Evolutionary conservation across 768 basidiomycete species (phyloP), one percentile per base, ranked within the genome.

Genomic region (Leccinellum rugosiceps): DNA sequence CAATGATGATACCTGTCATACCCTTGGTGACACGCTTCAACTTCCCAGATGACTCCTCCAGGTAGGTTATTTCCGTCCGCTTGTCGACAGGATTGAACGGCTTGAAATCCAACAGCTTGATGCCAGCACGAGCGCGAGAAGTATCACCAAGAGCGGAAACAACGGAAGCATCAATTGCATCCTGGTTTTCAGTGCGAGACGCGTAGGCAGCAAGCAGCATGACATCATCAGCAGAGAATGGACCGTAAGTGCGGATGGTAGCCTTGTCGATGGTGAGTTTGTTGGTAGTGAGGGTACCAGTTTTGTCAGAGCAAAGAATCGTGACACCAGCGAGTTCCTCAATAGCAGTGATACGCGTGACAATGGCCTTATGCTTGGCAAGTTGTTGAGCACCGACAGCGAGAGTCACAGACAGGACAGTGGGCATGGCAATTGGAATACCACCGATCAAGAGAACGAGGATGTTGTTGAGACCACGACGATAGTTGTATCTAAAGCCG

Each of bases 361-460:
- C 96, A 64, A 97, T 98, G 63, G 96, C 96, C 83, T 98, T 97
- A 84, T 98, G 92, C 81, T 95, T 95, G 68, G 96, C 95, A 63
- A 98, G 87, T 72, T 98, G 96, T 77, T 97, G 94, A 41, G 96
- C 96, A 77, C 96, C 96, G 71, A 98, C 95, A 53, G 96, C 96
- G 70, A 98, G 92, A 21, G 96, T 98, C 77, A 98, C 96, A 56
- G 94, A 97, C 59, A 98, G 77, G 63, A 98, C 95, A 59, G 96
- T 98, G 64, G 96, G 96, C 96, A 98, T 98, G 72, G 96, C 96
- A 76, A 98, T 98, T 68, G 96, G 96, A 71, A 98, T 98, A 80
- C 96, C 96, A 81, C 96, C 96, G 76, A 98, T 98, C 84, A 98
- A 83, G 73, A 98, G 91, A 63, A 98, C 96, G 32, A 98, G 85